A percentile compares a stretch with the other conserved stretches of the same genome.
phyloP scores from a whole-genome alignment of 164 flowering plant genomes.

The Liquidambar formosana region DNA sequence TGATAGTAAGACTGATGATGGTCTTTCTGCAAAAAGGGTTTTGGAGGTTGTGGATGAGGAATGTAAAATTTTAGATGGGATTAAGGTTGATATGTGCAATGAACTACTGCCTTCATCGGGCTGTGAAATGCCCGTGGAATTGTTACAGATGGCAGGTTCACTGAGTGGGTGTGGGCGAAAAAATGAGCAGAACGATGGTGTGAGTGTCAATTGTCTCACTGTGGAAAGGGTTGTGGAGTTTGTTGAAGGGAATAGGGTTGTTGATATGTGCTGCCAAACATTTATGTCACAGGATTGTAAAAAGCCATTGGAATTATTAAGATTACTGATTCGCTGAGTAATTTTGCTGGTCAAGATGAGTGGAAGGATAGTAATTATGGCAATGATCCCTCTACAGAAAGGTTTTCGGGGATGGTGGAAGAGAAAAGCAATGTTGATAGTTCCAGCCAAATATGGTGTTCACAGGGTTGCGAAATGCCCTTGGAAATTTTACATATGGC shows the following conservation, averaged over 20 bases:
- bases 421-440: constrained; percentile 1
- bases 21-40: not conserved
- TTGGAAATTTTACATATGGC: not conserved
- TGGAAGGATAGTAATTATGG: not conserved
- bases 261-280: not conserved
- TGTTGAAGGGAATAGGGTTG: too few relatives aligned
- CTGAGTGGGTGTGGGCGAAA: not conserved
- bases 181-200: constrained; percentile 11
- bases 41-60: not conserved
- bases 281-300: constrained; percentile 3
- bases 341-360: not conserved
- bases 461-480: not conserved
- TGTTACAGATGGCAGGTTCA: constrained; percentile 5
- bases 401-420: not conserved
- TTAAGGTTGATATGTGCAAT: not conserved
- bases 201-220: not conserved
- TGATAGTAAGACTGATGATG: not conserved
- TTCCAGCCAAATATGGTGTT: not conserved
- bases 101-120: not conserved
- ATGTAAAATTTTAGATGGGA: constrained; percentile 2
- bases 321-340: not conserved
- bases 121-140: constrained; percentile 9
- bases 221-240: not conserved
- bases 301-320: not conserved
- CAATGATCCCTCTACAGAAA: not conserved